phyloP scores from a whole-genome alignment of 129 eudicot species.

The Flaveria sonorensis region DNA sequence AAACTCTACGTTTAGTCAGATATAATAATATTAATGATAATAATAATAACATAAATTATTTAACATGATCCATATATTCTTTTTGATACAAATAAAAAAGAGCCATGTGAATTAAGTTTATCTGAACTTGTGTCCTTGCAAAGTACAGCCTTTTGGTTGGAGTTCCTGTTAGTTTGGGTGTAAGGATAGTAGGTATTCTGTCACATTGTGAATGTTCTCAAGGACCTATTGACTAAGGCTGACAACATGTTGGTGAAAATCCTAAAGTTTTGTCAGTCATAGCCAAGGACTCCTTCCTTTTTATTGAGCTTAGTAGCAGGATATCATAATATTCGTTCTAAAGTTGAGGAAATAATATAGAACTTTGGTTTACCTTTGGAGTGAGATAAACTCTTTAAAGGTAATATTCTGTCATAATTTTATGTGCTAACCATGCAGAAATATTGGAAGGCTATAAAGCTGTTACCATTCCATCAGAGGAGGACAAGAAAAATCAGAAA shows the following conservation, averaged over 20 bases:
- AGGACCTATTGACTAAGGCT: conserved; percentile 1
- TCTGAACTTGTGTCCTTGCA: not conserved
- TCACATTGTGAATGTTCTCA: conserved; percentile 11
- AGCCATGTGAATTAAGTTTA: conserved; percentile 3
- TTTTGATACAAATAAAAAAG: not conserved
- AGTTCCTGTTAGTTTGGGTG: conserved; percentile 1
- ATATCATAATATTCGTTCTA: conserved; percentile 1
- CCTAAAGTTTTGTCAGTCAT: conserved; percentile 1
- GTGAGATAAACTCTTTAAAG: conserved; percentile 15
- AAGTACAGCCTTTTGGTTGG: conserved; percentile 20
- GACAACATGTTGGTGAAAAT: conserved; percentile 7
- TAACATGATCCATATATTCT: not conserved
- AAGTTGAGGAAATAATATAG: conserved; percentile 2
- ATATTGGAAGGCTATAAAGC: conserved; percentile 90
- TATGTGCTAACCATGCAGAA: conserved; percentile 49
- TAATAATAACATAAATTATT: not conserved
- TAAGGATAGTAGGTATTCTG: not conserved
- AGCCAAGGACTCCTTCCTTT: conserved; percentile 17
- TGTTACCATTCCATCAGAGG: conserved; percentile 62
- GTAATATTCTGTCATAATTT: conserved; percentile 33
- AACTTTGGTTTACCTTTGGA: conserved; percentile 8
- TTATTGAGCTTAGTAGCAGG: conserved; percentile 14
- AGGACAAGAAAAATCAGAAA: conserved; percentile 85
- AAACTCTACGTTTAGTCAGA: conserved; percentile 3
- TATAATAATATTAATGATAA: not conserved